phyloP scores from a whole-genome alignment of 75 land plant species.

The Picea sitchensis region DNA sequence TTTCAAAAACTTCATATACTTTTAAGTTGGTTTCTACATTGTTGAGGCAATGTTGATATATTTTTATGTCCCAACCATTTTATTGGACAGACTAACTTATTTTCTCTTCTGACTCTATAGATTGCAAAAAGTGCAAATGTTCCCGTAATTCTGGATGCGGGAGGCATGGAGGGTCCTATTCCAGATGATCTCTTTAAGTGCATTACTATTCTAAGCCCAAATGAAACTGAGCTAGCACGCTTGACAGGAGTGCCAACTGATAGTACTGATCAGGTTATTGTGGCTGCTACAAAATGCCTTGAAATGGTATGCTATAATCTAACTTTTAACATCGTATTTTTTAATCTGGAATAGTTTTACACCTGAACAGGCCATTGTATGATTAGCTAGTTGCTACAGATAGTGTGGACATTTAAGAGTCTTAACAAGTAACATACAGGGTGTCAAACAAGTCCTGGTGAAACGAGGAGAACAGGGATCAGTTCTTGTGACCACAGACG shows the following conservation, averaged over 20 bases:
- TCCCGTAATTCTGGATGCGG: slow-evolving; percentile 92
- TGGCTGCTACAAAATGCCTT: slow-evolving; percentile 65
- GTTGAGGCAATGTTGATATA: background rate
- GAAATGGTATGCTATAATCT: slow-evolving; percentile 41
- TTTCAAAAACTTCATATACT: too few relatives aligned
- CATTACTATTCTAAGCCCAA: slow-evolving; percentile 85
- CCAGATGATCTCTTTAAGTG: slow-evolving; percentile 60
- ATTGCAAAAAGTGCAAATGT: slow-evolving; percentile 79
- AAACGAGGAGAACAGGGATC: slow-evolving; percentile 88
- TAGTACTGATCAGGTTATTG: slow-evolving; percentile 60
- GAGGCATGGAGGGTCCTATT: slow-evolving; percentile 83
- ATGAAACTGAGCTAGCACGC: slow-evolving; percentile 86
- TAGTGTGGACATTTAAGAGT: background rate
- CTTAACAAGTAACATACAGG: slow-evolving; percentile 33
- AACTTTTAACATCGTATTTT: background rate
- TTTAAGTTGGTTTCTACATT: background rate
- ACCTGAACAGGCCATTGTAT: background rate
- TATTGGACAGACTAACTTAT: too few relatives aligned
- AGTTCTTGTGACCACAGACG: slow-evolving; percentile 64
- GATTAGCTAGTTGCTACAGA: background rate
- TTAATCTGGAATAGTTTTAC: background rate
- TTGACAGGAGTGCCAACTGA: slow-evolving; percentile 71
- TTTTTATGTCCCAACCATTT: background rate
- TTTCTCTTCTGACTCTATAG: slow-evolving; percentile 8
- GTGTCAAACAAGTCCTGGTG: slow-evolving; percentile 81